Evolutionary conservation across 768 basidiomycete genomes (phyloP), one percentile per base, ranked within the genome.

Genomic region (Tylopilus vinaceipallidus): DNA sequence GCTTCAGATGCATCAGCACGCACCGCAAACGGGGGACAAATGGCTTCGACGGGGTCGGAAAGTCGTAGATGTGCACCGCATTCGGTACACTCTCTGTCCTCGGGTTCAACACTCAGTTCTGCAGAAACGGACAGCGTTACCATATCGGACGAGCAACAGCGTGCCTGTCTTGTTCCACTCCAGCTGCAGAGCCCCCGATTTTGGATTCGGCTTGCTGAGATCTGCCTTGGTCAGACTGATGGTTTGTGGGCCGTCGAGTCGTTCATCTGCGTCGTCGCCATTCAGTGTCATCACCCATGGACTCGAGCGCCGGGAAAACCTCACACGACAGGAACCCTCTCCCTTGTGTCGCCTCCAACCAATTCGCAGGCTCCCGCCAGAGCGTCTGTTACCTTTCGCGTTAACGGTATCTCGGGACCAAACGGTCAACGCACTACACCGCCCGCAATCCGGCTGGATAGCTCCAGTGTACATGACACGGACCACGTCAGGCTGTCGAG

Each of bases 321-420:
- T 22, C 59, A 92, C 94, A 97, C 20, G 91, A 88, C 22, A 95
- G 73, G 64, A 95, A 94, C 5, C 93, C 93, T 47, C 86, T 81
- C 23, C 89, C 91, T 60, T 86, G 80, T 0, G 91, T 92, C 1
- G 84, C 75, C 64, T 88, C 87, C 35, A 91, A 69, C 94, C 94
- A 98, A 53, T 83, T 83, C 0, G 75, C 58, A 2, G 94, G 92
- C 64, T 98, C 94, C 51, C 84, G 78, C 94, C 94, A 98, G 12
- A 90, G 72, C 11, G 69, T 77, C 94, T 95, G 61, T 52, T 46
- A 30, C 22, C 47, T n/a, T n/a, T n/a, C 37, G 43, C 29, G 33
- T 60, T 23, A 54, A 32, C 26, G 10, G 30, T 16, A 26, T 22
- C 34, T 29, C 33, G 32, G 4, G 39, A 42, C 23, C n/a, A 7